Conservation (phyloP, 331 rosid species). For the Spiraea crenata region DNA sequence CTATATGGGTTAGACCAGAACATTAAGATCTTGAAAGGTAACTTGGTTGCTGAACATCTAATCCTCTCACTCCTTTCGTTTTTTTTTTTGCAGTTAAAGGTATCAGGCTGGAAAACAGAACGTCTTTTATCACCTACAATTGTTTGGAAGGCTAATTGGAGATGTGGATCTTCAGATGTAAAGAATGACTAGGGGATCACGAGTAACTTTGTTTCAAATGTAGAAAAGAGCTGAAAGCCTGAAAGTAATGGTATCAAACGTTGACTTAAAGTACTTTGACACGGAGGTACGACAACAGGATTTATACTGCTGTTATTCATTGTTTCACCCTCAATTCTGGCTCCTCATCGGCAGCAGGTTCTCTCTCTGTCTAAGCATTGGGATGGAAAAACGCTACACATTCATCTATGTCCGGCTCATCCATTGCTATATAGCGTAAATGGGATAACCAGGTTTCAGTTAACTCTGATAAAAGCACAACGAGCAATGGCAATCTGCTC, state of each 20-base stretch:
- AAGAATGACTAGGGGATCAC: constrained; percentile 54
- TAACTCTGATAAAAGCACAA: too few relatives aligned
- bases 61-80: background rate
- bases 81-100: constrained; percentile 64
- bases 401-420: background rate
- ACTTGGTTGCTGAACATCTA: background rate
- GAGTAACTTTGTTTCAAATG: constrained; percentile 9
- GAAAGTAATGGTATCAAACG: background rate
- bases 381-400: background rate
- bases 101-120: constrained; percentile 83
- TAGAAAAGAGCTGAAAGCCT: constrained; percentile 9
- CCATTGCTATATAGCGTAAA: too few relatives aligned
- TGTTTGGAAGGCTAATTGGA: constrained; percentile 88
- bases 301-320: background rate
- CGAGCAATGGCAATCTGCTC: too few relatives aligned
- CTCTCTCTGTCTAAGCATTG: background rate
- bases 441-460: too few relatives aligned
- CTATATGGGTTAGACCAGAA: background rate
- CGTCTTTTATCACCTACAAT: constrained; percentile 71
- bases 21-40: background rate
- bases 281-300: constrained; percentile 2
- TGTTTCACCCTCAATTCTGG: background rate
- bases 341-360: background rate
- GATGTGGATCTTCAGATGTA: constrained; percentile 42
- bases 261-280: constrained; percentile 15